Evolutionary conservation across 2,329 filamentous ascomycete species (phyloP), one percentile per base, ranked within the genome.

Genomic region (Fusarium tupiense): DNA sequence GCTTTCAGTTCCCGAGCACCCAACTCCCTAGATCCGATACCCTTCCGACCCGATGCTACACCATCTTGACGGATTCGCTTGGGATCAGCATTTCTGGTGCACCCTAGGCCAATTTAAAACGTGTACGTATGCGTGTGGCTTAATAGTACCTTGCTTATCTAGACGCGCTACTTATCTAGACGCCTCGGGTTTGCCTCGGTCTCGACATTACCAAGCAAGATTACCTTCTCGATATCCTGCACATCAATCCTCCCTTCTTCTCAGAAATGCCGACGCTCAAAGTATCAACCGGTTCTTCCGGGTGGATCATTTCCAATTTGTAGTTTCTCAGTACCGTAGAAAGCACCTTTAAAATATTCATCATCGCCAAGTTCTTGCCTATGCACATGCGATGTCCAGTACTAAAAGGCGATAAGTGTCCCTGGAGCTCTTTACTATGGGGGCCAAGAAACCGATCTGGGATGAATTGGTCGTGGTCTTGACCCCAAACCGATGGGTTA

Each of bases 71-170:
- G 5, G 8, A n/a, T 9, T 7, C 3, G 20, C 16, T 6, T 8
- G 9, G 17, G 10, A n/a, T 3, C 11, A 4, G 14, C 10, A n/a
- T 11, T 4, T n/a, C 12, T 8, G 8, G 8, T 13, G 5, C 5
- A 19, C 5, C 13, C 16, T 6, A 5, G 22, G 22, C 3, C 16
- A 24, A n/a, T 10, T 6, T 8, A 13, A 5, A 50, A 24, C 8
- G 17, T 12, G 16, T 33, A 17, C 5, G 1, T 2, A 6, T 19
- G 5, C 19, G 5, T 17, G 5, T 33, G 22, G 16, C 10, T 31
- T 6, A 10, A 11, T 11, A 22, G 10, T 47, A 26, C 26, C 26
- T n/a, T 12, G 17, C 26, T 16, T 49, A 31, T 50, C 47, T 31
- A 49, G 14, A 4, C 29, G 47, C 29, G 26, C 20, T 16, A 31